Evolutionary conservation across 2,329 filamentous ascomycete species (phyloP).

Genomic region (Dendryphion nanum): DNA sequence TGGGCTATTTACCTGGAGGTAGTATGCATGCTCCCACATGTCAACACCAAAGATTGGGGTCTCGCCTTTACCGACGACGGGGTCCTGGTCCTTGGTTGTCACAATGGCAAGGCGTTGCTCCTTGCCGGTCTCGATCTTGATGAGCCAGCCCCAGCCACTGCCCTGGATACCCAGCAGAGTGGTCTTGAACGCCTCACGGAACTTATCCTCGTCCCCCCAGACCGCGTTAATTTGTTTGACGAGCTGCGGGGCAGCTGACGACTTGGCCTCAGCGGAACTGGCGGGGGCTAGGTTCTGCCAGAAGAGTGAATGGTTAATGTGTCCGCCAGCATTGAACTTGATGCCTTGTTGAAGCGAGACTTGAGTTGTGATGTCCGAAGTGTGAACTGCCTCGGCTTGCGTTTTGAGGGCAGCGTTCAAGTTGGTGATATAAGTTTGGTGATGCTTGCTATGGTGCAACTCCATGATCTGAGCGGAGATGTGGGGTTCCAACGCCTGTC

Average conservation of each 20-base stretch:
- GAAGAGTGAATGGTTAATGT: slow-evolving; percentile 91
- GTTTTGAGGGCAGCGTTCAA: slow-evolving; percentile 66
- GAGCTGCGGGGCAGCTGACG: slow-evolving; percentile 57
- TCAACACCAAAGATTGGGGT: slow-evolving; percentile 76
- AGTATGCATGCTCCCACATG: slow-evolving; percentile 95
- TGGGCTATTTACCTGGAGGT: slow-evolving; percentile 62
- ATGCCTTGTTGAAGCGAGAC: slow-evolving; percentile 68
- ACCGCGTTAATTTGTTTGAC: slow-evolving; percentile 59
- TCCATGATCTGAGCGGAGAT: slow-evolving; percentile 80
- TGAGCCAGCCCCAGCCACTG: slow-evolving; percentile 86
- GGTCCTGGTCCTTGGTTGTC: slow-evolving; percentile 86
- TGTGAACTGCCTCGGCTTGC: slow-evolving; percentile 56
- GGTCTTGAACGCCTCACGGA: slow-evolving; percentile 64
- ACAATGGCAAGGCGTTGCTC: slow-evolving; percentile 61
- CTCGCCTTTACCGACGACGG: slow-evolving; percentile 60
- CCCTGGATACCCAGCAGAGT: slow-evolving; percentile 72
- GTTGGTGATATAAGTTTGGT: slow-evolving; percentile 75
- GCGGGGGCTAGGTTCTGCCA: slow-evolving; percentile 78
- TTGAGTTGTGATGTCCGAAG: slow-evolving; percentile 61
- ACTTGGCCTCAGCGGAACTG: slow-evolving; percentile 56
- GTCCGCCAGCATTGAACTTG: slow-evolving; percentile 87
- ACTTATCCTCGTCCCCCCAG: slow-evolving; percentile 68
- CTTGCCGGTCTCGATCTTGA: slow-evolving; percentile 61
- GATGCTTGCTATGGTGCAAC: slow-evolving; percentile 76
- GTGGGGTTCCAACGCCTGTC: slow-evolving; percentile 66